Evolutionary conservation across 169 alveolate species (phyloP), one percentile per base, ranked within the genome.

Genomic region (Eimeria necatrix): DNA sequence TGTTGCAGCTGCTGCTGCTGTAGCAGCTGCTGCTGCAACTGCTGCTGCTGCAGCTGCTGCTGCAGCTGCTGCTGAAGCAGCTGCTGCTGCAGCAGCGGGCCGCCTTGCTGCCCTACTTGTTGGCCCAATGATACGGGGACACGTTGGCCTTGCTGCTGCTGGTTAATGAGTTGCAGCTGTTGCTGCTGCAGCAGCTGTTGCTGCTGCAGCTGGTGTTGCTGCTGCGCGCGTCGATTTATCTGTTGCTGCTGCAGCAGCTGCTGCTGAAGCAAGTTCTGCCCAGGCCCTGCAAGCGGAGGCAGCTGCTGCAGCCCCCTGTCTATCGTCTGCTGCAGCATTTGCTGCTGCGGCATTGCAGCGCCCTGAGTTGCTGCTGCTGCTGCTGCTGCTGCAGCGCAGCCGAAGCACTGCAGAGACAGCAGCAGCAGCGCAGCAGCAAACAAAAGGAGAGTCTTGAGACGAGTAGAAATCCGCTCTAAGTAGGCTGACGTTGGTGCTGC

Each of bases 11-110:
- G 90, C 90, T n/a, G 90, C 78, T 68, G 46, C 78, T 68, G 78
- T 71, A n/a, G 88, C 18, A 12, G 88, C 70, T 12, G 74, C 70
- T 53, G 91, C 91, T 83, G 91, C 91, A 51, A 71, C 22, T 81
- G 90, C 90, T n/a, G 52, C 74, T 52, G 90, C 73, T 49, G 74
- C 41, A 16, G 10, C 59, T 52, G 73, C 78, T 83, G 76, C 76
- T 83, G 91, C 59, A 59, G 52, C 70, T n/a, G 9, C 78, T 83
- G 76, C 56, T 83, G 91, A 60, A 48, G 89, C 89, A 46, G 53
- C 91, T 83, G 91, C 41, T 20, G 56, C 20, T 24, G 53, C 52
- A 80, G 8, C 91, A 24, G 78, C 0, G 73, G 78, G 20, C 20
- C 26, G 26, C 52, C 26, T 10, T 32, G 73, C 46, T 32, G 78